A percentile compares a stretch with the other conserved stretches of the same genome.
Evolutionary conservation across 495 filamentous ascomycete genomes (phyloP).

Genomic region (Daldinia grandis): DNA sequence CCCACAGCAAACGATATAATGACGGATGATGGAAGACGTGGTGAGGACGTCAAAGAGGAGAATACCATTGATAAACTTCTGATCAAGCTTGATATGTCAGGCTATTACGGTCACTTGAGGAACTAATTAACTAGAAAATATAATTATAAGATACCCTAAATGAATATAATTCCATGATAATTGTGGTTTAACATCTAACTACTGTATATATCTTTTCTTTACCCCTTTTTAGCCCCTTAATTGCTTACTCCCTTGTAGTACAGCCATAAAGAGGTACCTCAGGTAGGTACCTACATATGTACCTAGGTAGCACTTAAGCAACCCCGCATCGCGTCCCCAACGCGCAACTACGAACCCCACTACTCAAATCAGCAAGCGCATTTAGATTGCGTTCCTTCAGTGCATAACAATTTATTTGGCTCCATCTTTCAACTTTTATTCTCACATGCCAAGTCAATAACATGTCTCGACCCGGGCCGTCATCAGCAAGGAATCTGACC

Average conservation of each 20-base stretch:
- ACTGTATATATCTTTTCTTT: neutral
- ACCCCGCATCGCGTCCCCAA: slow-evolving; percentile 32
- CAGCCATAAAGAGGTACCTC: neutral
- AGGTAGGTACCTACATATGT: neutral
- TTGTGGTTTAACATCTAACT: neutral
- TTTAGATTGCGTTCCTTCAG: slow-evolving; percentile 32
- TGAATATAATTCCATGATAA: neutral
- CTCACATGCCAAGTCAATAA: slow-evolving; percentile 26
- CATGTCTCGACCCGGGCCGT: slow-evolving; percentile 57
- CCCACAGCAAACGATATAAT: slow-evolving; percentile 48
- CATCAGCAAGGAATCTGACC: slow-evolving; percentile 71
- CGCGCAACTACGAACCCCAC: slow-evolving; percentile 19
- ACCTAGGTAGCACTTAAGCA: neutral
- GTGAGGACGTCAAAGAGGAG: slow-evolving; percentile 44
- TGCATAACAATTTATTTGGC: slow-evolving; percentile 14
- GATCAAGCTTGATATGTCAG: slow-evolving; percentile 67
- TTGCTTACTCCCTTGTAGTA: neutral
- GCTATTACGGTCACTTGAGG: slow-evolving; percentile 57
- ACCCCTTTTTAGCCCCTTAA: slow-evolving; percentile 14
- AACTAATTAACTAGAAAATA: slow-evolving; percentile 15
- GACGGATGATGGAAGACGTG: slow-evolving; percentile 36
- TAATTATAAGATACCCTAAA: slow-evolving; percentile 38
- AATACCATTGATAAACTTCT: slow-evolving; percentile 64
- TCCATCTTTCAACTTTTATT: slow-evolving; percentile 10
- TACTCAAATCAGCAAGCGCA: slow-evolving; percentile 20